Base-by-base conservation (phyloP, 1,284 basidiomycete genomes). In the Ganoderma sp. region DNA sequence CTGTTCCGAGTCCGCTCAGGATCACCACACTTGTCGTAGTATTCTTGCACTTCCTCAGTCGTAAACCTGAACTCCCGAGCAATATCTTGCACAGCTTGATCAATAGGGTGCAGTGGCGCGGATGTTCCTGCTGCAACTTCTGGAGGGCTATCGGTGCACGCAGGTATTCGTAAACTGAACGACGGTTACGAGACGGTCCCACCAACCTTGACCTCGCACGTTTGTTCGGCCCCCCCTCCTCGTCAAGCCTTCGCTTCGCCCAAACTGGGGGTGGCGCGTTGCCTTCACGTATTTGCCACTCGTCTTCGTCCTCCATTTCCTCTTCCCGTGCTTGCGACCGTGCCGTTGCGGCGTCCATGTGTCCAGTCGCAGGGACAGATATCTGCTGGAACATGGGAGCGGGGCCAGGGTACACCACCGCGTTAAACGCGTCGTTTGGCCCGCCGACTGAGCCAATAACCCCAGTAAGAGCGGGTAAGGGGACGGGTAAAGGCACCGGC, bases 21-120 rank as follows among this genome's bases (percentile, higher is more conserved):
- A 72, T 91, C 89, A 14, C 88, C 88, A 67, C 84, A 89, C 71
- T 84, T 86, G 73, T 91, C 88, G 70, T 92, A 91, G 75, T 87
- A 91, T 74, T 90, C 90, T 74, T 89, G 85, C 14, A 93, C 91
- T 76, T 93, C 91, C 70, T 88, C 87, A 0, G 86, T 75, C 1
- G 90, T 90, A 77, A 93, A 93, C 61, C 88, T 82, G 73, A 81
- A 89, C 50, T 90, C 86, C 37, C 77, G 80, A 9, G 91, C 90
- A 71, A 93, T 91, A 37, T 88, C 85, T 37, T 78, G 78, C 52
- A 93, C 83, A 15, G 81, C 83, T 73, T 86, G 85, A 71, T 91
- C 90, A 39, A 91, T 83, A 54, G 90, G 85, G 76, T 90, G 89
- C 58, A 90, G 70, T 42, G 63, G 56, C 15, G 67, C 37, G 6